These are phyloP conservation scores for Cercospora brassicicola DNA, from an alignment of 2,329 filamentous ascomycete genomes.

Conservation along the genomic window DNA sequence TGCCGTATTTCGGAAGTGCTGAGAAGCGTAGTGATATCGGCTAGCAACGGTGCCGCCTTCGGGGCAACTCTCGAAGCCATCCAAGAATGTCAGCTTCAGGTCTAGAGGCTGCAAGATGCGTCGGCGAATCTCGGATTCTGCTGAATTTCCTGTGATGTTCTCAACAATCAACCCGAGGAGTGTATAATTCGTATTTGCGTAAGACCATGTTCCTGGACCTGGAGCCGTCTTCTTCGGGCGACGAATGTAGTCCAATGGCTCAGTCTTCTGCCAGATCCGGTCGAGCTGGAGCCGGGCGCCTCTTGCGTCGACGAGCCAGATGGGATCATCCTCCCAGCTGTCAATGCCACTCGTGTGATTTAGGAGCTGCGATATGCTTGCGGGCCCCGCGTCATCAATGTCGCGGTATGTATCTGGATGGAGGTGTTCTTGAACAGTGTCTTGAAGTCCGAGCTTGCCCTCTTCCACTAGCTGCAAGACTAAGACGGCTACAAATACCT, in stretches of 20 bases:
- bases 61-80: neutral
- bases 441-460: constrained; percentile 3
- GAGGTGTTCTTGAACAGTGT: constrained; percentile 6
- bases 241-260: constrained; percentile 13
- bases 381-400: neutral
- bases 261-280: constrained; percentile 8
- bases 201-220: constrained; percentile 9
- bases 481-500: constrained; percentile 13
- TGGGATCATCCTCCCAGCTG: constrained; percentile 15
- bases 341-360: constrained; percentile 14
- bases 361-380: constrained; percentile 8
- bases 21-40: neutral
- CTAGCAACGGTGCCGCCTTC: neutral
- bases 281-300: neutral
- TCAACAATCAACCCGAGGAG: constrained; percentile 12
- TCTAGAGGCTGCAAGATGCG: neutral
- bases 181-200: constrained; percentile 18
- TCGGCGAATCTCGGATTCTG: neutral
- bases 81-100: neutral
- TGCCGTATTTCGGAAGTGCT: neutral
- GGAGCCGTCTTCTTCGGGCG: constrained; percentile 3
- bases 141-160: neutral
- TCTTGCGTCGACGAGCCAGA: constrained; percentile 14
- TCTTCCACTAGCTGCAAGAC: constrained; percentile 17
- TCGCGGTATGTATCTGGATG: neutral